Evolutionary conservation across 1,139 yeast species (phyloP).

Genomic region (Eremothecium cymbalariae): DNA sequence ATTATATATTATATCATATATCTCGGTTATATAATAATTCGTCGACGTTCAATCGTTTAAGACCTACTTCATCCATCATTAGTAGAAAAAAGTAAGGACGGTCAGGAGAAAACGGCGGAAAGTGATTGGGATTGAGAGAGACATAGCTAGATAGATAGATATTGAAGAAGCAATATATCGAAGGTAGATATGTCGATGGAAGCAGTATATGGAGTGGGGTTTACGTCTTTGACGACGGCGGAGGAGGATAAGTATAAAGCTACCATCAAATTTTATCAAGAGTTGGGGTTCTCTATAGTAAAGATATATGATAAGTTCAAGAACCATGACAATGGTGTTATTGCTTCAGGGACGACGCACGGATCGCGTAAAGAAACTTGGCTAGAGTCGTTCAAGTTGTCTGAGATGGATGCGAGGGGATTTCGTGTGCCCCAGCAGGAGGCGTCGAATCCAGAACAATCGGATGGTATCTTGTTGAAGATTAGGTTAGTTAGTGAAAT

Average conservation of each 20-base stretch:
- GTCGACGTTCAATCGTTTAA: too few species aligned
- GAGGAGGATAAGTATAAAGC: slow-evolving; percentile 40
- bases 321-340: slow-evolving; percentile 29
- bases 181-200: slow-evolving; percentile 26
- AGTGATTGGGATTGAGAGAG: too few species aligned
- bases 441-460: slow-evolving; percentile 34
- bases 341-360: slow-evolving; percentile 45
- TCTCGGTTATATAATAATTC: too few species aligned
- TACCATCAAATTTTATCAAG: slow-evolving; percentile 45
- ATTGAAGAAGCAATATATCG: slow-evolving; percentile 9
- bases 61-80: too few species aligned
- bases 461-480: slow-evolving; percentile 55
- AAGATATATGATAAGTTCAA: slow-evolving; percentile 43
- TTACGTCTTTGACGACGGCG: slow-evolving; percentile 53
- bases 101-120: too few species aligned
- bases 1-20: too few species aligned
- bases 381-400: slow-evolving; percentile 61
- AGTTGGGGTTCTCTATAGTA: slow-evolving; percentile 51
- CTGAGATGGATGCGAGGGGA: slow-evolving; percentile 41
- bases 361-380: slow-evolving; percentile 63
- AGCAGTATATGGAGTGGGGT: slow-evolving; percentile 36
- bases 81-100: too few species aligned
- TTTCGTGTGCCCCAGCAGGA: slow-evolving; percentile 53
- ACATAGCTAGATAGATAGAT: too few species aligned
- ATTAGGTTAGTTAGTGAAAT: slow-evolving; percentile 45